These are phyloP conservation scores for Funneliformis caledonium DNA, from an alignment of 371 early-diverging fungal genomes.

Conservation along the genomic window DNA sequence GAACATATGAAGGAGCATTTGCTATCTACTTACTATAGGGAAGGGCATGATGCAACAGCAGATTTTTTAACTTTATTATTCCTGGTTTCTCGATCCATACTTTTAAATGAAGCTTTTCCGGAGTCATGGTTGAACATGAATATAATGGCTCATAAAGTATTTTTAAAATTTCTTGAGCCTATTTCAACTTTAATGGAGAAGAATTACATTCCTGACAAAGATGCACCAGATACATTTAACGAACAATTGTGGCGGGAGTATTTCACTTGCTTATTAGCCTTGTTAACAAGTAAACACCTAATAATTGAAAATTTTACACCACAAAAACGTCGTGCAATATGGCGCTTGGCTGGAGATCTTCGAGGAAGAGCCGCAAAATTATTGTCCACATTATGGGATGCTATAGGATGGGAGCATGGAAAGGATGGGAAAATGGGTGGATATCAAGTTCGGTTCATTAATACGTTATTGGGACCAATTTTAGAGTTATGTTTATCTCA, in stretches of 20 bases:
- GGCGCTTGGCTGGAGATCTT: slow-evolving; percentile 67
- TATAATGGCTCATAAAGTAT: slow-evolving; percentile 59
- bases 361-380: slow-evolving; percentile 65
- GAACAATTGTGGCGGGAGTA: slow-evolving; percentile 61
- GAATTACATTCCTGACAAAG: slow-evolving; percentile 50
- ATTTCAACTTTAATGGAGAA: slow-evolving; percentile 57
- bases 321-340: slow-evolving; percentile 61
- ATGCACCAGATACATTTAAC: slow-evolving; percentile 39
- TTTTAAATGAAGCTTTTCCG: slow-evolving; percentile 58
- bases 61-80: slow-evolving; percentile 59
- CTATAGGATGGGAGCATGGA: slow-evolving; percentile 42
- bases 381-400: slow-evolving; percentile 61
- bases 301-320: slow-evolving; percentile 64
- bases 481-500: slow-evolving; percentile 64
- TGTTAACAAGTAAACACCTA: slow-evolving; percentile 61
- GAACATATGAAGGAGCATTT: slow-evolving; percentile 54
- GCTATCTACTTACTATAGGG: slow-evolving; percentile 47
- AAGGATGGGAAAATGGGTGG: slow-evolving; percentile 43
- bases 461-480: slow-evolving; percentile 63
- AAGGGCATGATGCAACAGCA: slow-evolving; percentile 56
- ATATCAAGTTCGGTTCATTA: slow-evolving; percentile 57
- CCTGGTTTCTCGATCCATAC: slow-evolving; percentile 55
- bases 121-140: slow-evolving; percentile 63
- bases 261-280: slow-evolving; percentile 58
- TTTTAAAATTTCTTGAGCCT: slow-evolving; percentile 59